A percentile compares a stretch with the other conserved stretches of the same genome.
These are phyloP conservation scores for Lentinula lateritia DNA, from an alignment of 768 basidiomycete species.

Conservation along the genomic window DNA sequence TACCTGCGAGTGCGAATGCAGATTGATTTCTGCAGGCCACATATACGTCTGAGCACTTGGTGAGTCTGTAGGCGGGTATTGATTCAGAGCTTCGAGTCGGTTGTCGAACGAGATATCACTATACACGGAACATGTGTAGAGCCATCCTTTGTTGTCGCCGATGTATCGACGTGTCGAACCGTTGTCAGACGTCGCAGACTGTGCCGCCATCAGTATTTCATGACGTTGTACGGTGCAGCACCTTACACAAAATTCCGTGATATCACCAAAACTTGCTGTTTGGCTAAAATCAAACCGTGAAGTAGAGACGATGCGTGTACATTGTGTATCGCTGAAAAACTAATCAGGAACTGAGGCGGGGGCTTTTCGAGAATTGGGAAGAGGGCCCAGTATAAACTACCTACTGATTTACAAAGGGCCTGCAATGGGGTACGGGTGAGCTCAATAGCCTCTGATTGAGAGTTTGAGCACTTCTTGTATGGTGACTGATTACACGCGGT, in stretches of 20 bases:
- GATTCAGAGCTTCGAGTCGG: neutral
- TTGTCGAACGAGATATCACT: conserved; percentile 1
- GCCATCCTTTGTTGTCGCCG: conserved; percentile 52
- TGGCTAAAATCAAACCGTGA: conserved; percentile 12
- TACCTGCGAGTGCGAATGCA: conserved; percentile 34
- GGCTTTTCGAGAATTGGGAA: neutral
- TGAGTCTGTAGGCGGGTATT: neutral
- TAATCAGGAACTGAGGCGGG: conserved; percentile 3
- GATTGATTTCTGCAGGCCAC: conserved; percentile 40
- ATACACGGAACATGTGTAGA: conserved; percentile 28
- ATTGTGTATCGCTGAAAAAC: neutral
- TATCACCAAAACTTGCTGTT: conserved; percentile 14
- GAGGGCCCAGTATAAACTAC: neutral
- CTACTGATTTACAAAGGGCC: neutral
- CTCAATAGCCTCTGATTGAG: neutral
- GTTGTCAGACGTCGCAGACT: conserved; percentile 20
- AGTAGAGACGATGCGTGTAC: conserved; percentile 4
- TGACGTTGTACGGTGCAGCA: neutral
- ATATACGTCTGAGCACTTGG: conserved; percentile 17
- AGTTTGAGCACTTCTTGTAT: neutral
- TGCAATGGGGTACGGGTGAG: neutral
- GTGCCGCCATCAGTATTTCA: neutral
- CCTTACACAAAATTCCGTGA: conserved; percentile 46
- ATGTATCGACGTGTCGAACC: conserved; percentile 31
- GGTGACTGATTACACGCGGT: neutral